Evolutionary conservation across 371 early-diverging fungal species (phyloP).

Genomic region (Pancytospora epiphaga): DNA sequence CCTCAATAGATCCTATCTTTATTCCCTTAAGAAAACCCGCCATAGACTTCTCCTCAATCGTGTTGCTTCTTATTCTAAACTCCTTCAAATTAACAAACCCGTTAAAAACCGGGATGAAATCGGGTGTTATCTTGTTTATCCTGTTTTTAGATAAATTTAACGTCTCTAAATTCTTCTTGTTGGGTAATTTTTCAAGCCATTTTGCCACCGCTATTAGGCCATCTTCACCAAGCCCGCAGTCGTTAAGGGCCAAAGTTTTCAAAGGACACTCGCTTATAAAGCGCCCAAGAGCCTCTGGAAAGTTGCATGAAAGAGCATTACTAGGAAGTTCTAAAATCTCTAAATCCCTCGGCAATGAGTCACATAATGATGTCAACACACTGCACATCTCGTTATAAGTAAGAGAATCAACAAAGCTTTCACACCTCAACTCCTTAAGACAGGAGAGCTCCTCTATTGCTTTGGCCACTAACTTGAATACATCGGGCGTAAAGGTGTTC

Average conservation of each 20-base stretch:
- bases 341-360: constrained; percentile 27
- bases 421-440: constrained; percentile 40
- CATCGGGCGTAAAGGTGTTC: constrained; percentile 53
- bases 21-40: constrained; percentile 42
- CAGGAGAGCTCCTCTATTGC: constrained; percentile 33
- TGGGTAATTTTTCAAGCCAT: constrained; percentile 32
- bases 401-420: constrained; percentile 51
- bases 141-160: constrained; percentile 59
- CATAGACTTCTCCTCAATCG: constrained; percentile 51
- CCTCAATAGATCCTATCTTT: constrained; percentile 28
- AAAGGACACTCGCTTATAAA: constrained; percentile 49
- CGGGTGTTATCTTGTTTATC: constrained; percentile 47
- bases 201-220: constrained; percentile 52
- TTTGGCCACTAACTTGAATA: constrained; percentile 42
- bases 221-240: constrained; percentile 60
- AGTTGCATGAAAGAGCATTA: constrained; percentile 58
- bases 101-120: constrained; percentile 45
- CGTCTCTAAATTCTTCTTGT: constrained; percentile 47
- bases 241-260: constrained; percentile 51
- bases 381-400: constrained; percentile 48
- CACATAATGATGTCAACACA: constrained; percentile 41
- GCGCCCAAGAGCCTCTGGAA: constrained; percentile 52
- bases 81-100: constrained; percentile 47
- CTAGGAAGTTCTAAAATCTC: constrained; percentile 54
- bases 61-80: constrained; percentile 58